Evolutionary conservation across 106 monocot genomes (phyloP).

Genomic region (Triglochin maritima): DNA sequence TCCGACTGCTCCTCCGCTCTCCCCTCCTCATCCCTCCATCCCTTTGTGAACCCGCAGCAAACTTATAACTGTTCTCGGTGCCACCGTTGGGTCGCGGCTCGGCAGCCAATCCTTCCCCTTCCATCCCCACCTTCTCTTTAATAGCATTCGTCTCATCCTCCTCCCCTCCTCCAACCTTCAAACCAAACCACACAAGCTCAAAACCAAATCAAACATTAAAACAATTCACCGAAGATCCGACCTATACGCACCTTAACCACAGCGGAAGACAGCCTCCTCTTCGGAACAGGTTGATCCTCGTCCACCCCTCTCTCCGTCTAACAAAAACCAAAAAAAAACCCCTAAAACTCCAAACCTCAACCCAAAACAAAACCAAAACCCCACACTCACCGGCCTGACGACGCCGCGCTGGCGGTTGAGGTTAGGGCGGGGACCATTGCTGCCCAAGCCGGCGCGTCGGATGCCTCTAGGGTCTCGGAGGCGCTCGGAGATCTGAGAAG

Average conservation of each 20-base stretch:
- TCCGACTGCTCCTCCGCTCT: slow-evolving; percentile 27
- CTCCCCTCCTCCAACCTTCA: slow-evolving; percentile 58
- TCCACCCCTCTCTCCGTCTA: slow-evolving; percentile 31
- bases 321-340: background rate
- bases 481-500: slow-evolving; percentile 65
- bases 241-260: slow-evolving; percentile 53
- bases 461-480: slow-evolving; percentile 80
- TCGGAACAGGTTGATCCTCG: slow-evolving; percentile 61
- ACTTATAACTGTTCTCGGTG: slow-evolving; percentile 10
- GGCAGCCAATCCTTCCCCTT: slow-evolving; percentile 1
- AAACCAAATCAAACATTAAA: background rate
- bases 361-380: slow-evolving; percentile 1
- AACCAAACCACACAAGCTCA: background rate
- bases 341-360: background rate
- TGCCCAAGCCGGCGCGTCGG: slow-evolving; percentile 44
- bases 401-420: slow-evolving; percentile 36
- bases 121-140: slow-evolving; percentile 18
- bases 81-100: slow-evolving; percentile 5
- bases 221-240: background rate
- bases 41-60: slow-evolving; percentile 8
- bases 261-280: slow-evolving; percentile 70
- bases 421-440: slow-evolving; percentile 22
- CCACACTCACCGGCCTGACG: slow-evolving; percentile 44
- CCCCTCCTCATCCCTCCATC: slow-evolving; percentile 41
- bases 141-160: slow-evolving; percentile 12